Conservation (phyloP, 2,329 filamentous ascomycete genomes). For the Huntiella savannae region DNA sequence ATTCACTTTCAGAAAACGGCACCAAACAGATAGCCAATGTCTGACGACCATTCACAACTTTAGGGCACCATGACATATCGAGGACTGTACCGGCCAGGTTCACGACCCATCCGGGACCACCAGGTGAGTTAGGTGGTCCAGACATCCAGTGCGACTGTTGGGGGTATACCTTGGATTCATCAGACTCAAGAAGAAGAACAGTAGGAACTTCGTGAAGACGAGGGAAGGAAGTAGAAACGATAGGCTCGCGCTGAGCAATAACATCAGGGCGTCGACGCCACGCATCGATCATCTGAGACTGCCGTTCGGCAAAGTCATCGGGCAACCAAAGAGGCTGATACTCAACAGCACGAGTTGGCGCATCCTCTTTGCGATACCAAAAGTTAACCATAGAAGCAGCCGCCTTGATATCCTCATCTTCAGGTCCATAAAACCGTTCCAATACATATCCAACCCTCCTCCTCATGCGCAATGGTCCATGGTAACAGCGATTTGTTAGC, state of each 20-base stretch:
- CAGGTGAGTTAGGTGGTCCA: slow-evolving; percentile 1
- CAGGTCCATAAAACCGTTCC: slow-evolving; percentile 15
- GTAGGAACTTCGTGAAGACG: slow-evolving; percentile 17
- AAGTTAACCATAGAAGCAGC: slow-evolving; percentile 14
- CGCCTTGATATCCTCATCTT: slow-evolving; percentile 12
- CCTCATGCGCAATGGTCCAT: slow-evolving; percentile 18
- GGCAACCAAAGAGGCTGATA: slow-evolving; percentile 13
- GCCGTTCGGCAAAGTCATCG: slow-evolving; percentile 10
- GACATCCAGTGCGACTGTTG: slow-evolving; percentile 13
- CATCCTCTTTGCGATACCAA: slow-evolving; percentile 19
- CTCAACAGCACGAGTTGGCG: slow-evolving; percentile 7
- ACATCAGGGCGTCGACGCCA: slow-evolving; percentile 5
- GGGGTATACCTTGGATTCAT: slow-evolving; percentile 15
- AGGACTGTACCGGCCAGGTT: slow-evolving; percentile 34
- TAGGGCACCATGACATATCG: slow-evolving; percentile 33
- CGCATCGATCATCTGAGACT: slow-evolving; percentile 6
- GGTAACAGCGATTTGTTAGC: slow-evolving; percentile 17
- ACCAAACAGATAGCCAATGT: slow-evolving; percentile 32
- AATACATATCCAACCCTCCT: slow-evolving; percentile 13
- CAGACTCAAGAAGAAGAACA: slow-evolving; percentile 17
- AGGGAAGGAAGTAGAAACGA: slow-evolving; percentile 17
- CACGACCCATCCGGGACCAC: slow-evolving; percentile 30
- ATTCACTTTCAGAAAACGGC: slow-evolving; percentile 26
- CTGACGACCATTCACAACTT: slow-evolving; percentile 19
- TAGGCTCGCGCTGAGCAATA: background rate